Evolutionary conservation across 2,329 filamentous ascomycete genomes (phyloP), one percentile per base, ranked within the genome.

Genomic region (Aaosphaeria pasadenensis): DNA sequence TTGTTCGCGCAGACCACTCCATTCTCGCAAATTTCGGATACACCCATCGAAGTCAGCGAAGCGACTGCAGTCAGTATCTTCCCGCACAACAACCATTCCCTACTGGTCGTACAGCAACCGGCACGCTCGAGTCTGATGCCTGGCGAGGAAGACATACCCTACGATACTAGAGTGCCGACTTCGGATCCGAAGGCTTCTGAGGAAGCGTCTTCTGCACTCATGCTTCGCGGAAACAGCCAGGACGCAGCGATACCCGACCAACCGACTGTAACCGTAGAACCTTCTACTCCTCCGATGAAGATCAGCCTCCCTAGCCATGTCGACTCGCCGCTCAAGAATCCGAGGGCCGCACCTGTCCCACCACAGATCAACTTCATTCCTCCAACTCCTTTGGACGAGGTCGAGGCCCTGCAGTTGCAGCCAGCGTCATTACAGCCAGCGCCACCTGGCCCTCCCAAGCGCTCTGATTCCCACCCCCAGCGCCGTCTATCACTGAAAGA

Each of bases 31-130:
- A 54, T 70, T 67, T 53, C 78, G 54, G 56, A 73, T 39, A 81
- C 78, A 1, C 78, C 77, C 0, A 67, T 80, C 7, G 83, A 86
- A 64, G 76, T 86, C 45, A 80, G 75, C 50, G 81, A 86, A 62
- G 83, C 83, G 7, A 82, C 74, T 39, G 81, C 80, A 7, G 74
- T 86, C 11, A 80, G 74, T 49, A 77, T 85, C 32, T 85, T 79
- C 52, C 77, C 82, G 2, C 83, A 86, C 65, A 82, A 83, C 63
- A 86, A 86, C 54, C 71, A 81, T 39, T 85, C 81, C 5, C 66
- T 86, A 5, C 70, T 85, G n/a, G 66, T 86, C n/a, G 79, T 86
- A n/a, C 79, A 86, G 56, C 77, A 81, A 46, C 48, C 63, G 11
- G 61, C 69, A 5, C 62, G 66, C 3, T 55, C 56, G 9, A 66